Conservation (phyloP, 2,329 filamentous ascomycete species). For the Aspergillus hortae region DNA sequence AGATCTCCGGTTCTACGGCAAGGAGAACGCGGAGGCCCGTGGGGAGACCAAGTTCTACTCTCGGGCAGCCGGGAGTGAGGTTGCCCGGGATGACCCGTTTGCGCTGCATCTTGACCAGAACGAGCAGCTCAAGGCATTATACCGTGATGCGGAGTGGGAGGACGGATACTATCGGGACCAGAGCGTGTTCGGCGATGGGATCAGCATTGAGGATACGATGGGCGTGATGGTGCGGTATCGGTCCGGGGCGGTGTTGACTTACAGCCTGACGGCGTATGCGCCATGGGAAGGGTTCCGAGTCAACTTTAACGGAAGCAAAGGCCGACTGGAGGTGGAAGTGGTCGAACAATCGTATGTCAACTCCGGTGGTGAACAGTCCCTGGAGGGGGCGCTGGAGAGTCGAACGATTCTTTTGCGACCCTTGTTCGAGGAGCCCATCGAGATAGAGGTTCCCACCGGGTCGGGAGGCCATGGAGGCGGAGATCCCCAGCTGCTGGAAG, state of each 20-base stretch:
- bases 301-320: slow-evolving; percentile 48
- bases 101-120: slow-evolving; percentile 55
- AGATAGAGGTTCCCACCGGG: slow-evolving; percentile 52
- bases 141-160: slow-evolving; percentile 61
- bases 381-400: slow-evolving; percentile 25
- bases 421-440: slow-evolving; percentile 55
- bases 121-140: slow-evolving; percentile 55
- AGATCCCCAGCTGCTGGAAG: slow-evolving; percentile 55
- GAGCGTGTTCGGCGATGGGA: slow-evolving; percentile 61
- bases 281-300: slow-evolving; percentile 46
- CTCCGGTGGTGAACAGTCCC: slow-evolving; percentile 55
- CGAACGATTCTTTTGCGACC: slow-evolving; percentile 43
- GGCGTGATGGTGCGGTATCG: slow-evolving; percentile 56
- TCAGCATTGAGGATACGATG: slow-evolving; percentile 64
- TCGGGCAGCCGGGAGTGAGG: slow-evolving; percentile 50
- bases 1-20: slow-evolving; percentile 58
- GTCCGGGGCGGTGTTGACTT: slow-evolving; percentile 57
- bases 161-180: slow-evolving; percentile 61
- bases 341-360: slow-evolving; percentile 57
- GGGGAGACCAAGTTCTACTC: slow-evolving; percentile 47
- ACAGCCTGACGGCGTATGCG: slow-evolving; percentile 54
- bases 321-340: slow-evolving; percentile 59
- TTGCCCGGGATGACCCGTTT: slow-evolving; percentile 55
- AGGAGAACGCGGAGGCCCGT: slow-evolving; percentile 57
- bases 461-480: slow-evolving; percentile 59